These are phyloP conservation scores for Nelumbo lutea DNA, from an alignment of 164 flowering plant species.

Conservation along the genomic window DNA sequence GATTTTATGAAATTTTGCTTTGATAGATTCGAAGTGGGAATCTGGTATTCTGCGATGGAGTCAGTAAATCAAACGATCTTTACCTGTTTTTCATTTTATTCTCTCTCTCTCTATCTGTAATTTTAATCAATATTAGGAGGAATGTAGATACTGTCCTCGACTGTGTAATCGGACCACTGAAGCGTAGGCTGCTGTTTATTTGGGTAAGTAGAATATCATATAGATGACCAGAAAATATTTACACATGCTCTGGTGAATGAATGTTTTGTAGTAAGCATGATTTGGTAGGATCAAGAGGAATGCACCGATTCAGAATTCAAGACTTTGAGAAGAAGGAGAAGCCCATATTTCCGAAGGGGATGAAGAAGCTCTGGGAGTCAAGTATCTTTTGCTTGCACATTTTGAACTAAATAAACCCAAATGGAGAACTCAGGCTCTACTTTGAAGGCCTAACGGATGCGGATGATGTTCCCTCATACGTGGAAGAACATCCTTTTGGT, in stretches of 20 bases:
- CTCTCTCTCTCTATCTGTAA: background rate
- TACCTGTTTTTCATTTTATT: background rate
- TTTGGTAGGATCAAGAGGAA: constrained; percentile 28
- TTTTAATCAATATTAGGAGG: constrained; percentile 15
- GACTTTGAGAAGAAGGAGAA: constrained; percentile 22
- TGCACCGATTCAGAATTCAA: constrained; percentile 34
- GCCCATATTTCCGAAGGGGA: constrained; percentile 37
- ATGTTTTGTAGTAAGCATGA: background rate
- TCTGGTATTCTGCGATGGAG: constrained; percentile 46
- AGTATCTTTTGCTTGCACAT: too few relatives aligned
- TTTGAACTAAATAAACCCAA: too few relatives aligned
- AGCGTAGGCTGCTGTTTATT: too few relatives aligned
- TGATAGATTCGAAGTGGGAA: too few relatives aligned
- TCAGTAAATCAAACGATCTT: constrained; percentile 5
- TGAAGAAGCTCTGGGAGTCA: constrained; percentile 32
- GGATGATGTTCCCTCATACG: constrained; percentile 32
- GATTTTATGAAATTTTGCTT: constrained; percentile 42
- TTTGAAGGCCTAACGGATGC: constrained; percentile 33
- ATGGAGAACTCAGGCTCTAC: constrained; percentile 24
- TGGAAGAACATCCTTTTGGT: constrained; percentile 32
- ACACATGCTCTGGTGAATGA: constrained; percentile 20
- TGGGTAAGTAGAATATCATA: too few relatives aligned
- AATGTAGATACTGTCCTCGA: too few relatives aligned
- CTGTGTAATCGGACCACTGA: too few relatives aligned
- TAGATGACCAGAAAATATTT: constrained; percentile 34